Evolutionary conservation across 2,329 filamentous ascomycete genomes (phyloP), one percentile per base, ranked within the genome.

Genomic region (Epicoccum nigrum): DNA sequence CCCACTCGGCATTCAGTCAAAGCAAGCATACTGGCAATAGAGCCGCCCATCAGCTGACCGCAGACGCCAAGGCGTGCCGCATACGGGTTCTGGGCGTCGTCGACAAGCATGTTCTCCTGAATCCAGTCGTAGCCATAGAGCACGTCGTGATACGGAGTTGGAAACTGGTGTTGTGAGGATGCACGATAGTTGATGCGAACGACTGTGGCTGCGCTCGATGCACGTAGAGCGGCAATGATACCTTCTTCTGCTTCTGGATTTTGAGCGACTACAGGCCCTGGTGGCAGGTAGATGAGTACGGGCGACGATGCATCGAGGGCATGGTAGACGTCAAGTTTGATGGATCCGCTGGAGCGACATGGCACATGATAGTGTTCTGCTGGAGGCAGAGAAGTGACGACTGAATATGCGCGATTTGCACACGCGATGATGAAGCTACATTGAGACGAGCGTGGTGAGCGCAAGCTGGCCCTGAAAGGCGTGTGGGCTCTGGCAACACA

Each of bases 61-160:
- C 74, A 77, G 4, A 81, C 73, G 15, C 74, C 77, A 4, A 81
- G 47, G 13, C 66, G 65, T 23, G 71, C 68, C 7, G 69, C 56
- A 41, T 58, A 55, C 16, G 62, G 60, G 16, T 59, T 47, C 9
- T 56, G 28, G 27, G 60, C 59, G 2, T 48, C 58, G 51, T 65
- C 57, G 9, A 50, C 45, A 20, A 71, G 58, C 20, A 76, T 57
- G 54, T 79, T 73, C 15, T 74, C 59, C 17, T 70, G 54, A 4
- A 79, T 63, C 77, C 78, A 81, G 63, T 81, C 79, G 55, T 76
- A 80, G 19, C 71, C 78, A 12, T 70, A 63, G 7, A 78, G 59
- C 4, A 78, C 75, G 64, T 80, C 77, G 56, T 81, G 78, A 21
- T 80, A 64, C 0, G 78, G 77, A 1, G 68, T 73, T 27, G 79